These are phyloP conservation scores for Taxillus chinensis DNA, from an alignment of 164 flowering plant species.

Conservation along the genomic window DNA sequence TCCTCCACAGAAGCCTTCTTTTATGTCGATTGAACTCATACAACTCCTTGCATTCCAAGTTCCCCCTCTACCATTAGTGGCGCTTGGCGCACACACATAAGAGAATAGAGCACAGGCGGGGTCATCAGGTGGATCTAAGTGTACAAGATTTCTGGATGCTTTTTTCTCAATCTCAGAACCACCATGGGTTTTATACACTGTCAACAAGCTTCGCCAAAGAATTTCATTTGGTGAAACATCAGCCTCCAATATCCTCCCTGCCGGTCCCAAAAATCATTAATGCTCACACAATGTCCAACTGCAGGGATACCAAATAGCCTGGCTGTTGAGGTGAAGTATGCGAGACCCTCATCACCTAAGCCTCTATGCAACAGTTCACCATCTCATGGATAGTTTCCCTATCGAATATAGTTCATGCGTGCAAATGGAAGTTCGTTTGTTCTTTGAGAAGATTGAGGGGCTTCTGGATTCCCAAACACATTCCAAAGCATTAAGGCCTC, in stretches of 20 bases:
- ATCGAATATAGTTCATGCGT: too few relatives aligned
- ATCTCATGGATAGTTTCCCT: too few relatives aligned
- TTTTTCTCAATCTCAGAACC: conserved; percentile 53
- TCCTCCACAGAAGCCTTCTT: too few relatives aligned
- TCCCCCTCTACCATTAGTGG: too few relatives aligned
- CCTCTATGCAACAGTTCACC: too few relatives aligned
- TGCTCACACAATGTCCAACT: conserved; percentile 75
- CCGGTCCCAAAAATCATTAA: conserved; percentile 73
- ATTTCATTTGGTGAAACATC: conserved; percentile 57
- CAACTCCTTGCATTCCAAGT: too few relatives aligned
- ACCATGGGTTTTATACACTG: conserved; percentile 61
- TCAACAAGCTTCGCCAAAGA: conserved; percentile 73
- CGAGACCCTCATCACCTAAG: conserved; percentile 65
- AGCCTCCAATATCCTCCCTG: conserved; percentile 69
- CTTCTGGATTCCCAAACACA: too few relatives aligned
- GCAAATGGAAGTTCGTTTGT: too few relatives aligned
- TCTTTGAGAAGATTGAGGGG: too few relatives aligned
- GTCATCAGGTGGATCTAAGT: conserved; percentile 63
- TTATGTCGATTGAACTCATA: too few relatives aligned
- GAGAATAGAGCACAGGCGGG: conserved; percentile 76
- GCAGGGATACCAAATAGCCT: conserved; percentile 36
- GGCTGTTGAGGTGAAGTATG: conserved; percentile 48
- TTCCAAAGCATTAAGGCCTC: too few relatives aligned
- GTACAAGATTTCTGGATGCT: conserved; percentile 48
- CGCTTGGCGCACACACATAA: conserved; percentile 53